Conservation (phyloP, 129 eudicot genomes). For the Logfia minima region DNA sequence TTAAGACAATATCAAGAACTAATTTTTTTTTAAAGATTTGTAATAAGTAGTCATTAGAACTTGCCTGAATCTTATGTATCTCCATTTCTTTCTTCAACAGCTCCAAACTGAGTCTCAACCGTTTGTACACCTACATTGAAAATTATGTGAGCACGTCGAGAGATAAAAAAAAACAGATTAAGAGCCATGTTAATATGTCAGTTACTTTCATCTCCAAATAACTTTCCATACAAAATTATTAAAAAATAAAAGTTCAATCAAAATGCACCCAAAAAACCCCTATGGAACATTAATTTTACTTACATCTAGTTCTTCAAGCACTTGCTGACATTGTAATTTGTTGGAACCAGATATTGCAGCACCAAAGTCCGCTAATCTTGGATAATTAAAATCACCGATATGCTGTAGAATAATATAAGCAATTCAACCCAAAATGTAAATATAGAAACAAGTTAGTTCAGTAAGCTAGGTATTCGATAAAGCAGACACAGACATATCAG, state of each 20-base stretch:
- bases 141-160: background rate
- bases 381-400: conserved; percentile 89
- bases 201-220: background rate
- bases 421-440: conserved; percentile 19
- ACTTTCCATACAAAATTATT: background rate
- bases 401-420: conserved; percentile 59
- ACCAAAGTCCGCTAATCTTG: conserved; percentile 95
- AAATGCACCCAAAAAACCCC: background rate
- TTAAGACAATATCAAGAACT: conserved; percentile 14
- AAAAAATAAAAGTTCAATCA: no score
- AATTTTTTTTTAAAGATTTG: background rate
- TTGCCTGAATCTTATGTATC: conserved; percentile 92
- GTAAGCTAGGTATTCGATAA: conserved; percentile 3
- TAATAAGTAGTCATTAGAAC: conserved; percentile 12
- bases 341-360: conserved; percentile 97
- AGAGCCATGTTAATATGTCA: background rate
- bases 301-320: conserved; percentile 98
- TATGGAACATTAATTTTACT: conserved; percentile 33
- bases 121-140: conserved; percentile 64
- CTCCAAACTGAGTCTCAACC: conserved; percentile 78
- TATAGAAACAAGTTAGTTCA: conserved; percentile 2
- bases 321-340: conserved; percentile 78
- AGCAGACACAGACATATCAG: background rate
- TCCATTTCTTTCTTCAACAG: conserved; percentile 97
- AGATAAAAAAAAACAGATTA: conserved; percentile 1